Percentiles rank a stretch among this genome's conserved stretches.
phyloP scores from a whole-genome alignment of 805 yeast species.

The Blastobotrys chiropterorum region DNA sequence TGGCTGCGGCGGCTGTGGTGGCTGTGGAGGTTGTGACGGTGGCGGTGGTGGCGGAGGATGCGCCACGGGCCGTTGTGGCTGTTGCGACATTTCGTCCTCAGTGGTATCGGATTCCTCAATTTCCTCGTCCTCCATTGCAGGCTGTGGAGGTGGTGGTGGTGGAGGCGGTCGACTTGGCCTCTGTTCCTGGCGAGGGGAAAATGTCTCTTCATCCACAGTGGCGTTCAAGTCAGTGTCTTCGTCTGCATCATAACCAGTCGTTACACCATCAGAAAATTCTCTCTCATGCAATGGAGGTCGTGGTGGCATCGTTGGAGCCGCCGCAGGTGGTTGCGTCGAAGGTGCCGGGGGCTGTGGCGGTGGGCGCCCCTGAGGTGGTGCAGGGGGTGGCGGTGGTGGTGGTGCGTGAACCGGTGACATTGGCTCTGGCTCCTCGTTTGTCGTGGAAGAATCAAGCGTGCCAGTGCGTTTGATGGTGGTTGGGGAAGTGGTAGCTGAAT shows the following conservation, averaged over 20 bases:
- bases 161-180: conserved; percentile 6
- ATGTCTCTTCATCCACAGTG: conserved; percentile 8
- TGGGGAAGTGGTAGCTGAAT: conserved; percentile 1
- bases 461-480: conserved; percentile 1
- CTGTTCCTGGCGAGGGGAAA: conserved; percentile 6
- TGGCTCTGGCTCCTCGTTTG: conserved; percentile 1
- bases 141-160: conserved; percentile 14
- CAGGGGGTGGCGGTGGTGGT: conserved; percentile 9
- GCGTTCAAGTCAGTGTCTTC: conserved; percentile 39
- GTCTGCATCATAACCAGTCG: conserved; percentile 61
- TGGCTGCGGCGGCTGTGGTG: conserved; percentile 12
- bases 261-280: conserved; percentile 37
- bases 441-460: not conserved
- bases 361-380: not conserved
- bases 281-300: conserved; percentile 34
- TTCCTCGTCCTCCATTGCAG: not conserved
- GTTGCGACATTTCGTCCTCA: not conserved
- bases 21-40: conserved; percentile 16
- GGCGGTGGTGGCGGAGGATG: conserved; percentile 17
- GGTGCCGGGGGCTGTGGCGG: not conserved
- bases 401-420: conserved; percentile 11
- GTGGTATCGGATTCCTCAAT: conserved; percentile 1
- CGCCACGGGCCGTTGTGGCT: conserved; percentile 1
- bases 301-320: conserved; percentile 15
- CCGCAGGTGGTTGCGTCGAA: conserved; percentile 3